phyloP scores from a whole-genome alignment of 1,284 basidiomycete genomes.

The Puccinia sorghi region DNA sequence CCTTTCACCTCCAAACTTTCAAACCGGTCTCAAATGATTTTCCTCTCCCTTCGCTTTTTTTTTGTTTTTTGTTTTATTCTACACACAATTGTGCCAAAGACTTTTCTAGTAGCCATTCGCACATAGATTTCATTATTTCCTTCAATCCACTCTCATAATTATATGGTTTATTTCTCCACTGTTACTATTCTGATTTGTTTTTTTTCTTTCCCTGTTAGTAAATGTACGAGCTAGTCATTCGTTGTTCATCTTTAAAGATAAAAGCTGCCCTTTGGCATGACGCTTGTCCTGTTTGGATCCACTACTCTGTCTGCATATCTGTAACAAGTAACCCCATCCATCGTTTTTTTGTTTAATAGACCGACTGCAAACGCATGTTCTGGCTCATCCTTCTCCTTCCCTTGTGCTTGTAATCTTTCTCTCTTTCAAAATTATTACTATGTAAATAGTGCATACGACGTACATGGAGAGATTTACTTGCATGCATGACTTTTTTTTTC shows the following conservation, averaged over 20 bases:
- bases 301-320: neutral
- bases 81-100: neutral
- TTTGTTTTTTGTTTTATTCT: too few species aligned
- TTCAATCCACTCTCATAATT: neutral
- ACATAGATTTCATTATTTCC: neutral
- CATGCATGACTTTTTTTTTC: too few species aligned
- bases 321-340: neutral
- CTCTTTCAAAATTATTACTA: too few species aligned
- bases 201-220: neutral
- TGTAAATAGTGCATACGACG: too few species aligned
- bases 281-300: neutral
- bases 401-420: neutral
- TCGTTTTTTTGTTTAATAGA: neutral
- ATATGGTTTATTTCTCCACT: neutral
- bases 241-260: neutral
- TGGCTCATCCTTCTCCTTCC: neutral
- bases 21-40: neutral
- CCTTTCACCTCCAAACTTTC: neutral
- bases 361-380: neutral
- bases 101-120: neutral
- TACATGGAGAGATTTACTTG: too few species aligned
- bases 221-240: constrained; percentile 5
- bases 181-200: neutral
- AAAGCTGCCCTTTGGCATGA: neutral
- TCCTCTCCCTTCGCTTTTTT: neutral